phyloP scores from a whole-genome alignment of 768 basidiomycete species.

The Pulveroboletus sp. region DNA sequence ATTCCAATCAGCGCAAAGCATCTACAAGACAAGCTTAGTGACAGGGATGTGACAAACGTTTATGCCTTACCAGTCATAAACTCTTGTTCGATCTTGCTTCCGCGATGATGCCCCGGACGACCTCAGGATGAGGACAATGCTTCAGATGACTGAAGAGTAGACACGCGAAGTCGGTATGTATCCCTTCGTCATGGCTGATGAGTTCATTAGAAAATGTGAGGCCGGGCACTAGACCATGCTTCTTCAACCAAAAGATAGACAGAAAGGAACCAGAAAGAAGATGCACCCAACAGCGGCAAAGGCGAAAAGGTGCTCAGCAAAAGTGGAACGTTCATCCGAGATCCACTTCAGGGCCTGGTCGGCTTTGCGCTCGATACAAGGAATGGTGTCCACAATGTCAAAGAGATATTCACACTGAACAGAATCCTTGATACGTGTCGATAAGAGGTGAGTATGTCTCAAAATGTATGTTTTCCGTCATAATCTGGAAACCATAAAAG shows the following conservation, averaged over 20 bases:
- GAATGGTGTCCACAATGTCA: constrained; percentile 91
- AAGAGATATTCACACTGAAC: constrained; percentile 78
- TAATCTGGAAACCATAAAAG: constrained; percentile 99
- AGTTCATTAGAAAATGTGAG: constrained; percentile 96
- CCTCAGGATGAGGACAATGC: constrained; percentile 78
- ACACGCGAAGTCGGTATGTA: constrained; percentile 97
- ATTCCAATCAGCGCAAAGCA: constrained; percentile 87
- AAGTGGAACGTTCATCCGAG: constrained; percentile 71
- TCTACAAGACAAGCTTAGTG: constrained; percentile 38
- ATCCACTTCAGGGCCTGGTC: constrained; percentile 97
- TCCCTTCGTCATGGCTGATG: constrained; percentile 92
- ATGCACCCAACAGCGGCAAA: constrained; percentile 97
- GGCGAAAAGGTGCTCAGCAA: constrained; percentile 86
- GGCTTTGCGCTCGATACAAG: constrained; percentile 88
- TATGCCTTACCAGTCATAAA: constrained; percentile 66
- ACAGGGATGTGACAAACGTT: rapidly evolving
- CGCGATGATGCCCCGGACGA: constrained; percentile 64
- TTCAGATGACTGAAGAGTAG: constrained; percentile 81
- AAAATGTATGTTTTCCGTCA: constrained; percentile 98
- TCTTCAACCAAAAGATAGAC: constrained; percentile 96
- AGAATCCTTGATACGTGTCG: constrained; percentile 87
- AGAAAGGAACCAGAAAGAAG: constrained; percentile 96
- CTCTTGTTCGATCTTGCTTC: constrained; percentile 87
- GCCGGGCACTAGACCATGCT: constrained; percentile 96
- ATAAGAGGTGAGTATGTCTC: constrained; percentile 96